phyloP scores from a whole-genome alignment of 768 basidiomycete species.

The Goffeauzyma gilvescens region DNA sequence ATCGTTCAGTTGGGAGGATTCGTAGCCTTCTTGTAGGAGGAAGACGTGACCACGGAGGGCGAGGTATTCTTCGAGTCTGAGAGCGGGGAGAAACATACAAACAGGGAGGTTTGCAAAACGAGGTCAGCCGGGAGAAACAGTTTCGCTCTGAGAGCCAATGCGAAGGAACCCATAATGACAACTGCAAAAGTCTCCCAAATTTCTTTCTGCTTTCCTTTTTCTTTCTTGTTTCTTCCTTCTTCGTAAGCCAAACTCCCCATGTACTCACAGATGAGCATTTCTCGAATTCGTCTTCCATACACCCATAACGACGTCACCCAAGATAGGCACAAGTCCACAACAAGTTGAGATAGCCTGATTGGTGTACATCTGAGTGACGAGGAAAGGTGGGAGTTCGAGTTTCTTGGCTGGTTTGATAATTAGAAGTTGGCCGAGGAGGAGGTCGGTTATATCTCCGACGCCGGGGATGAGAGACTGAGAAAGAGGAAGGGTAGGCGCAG shows the following conservation, averaged over 20 bases:
- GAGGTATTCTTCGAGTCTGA: constrained; percentile 57
- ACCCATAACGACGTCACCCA: constrained; percentile 59
- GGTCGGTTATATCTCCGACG: constrained; percentile 25
- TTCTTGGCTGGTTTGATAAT: constrained; percentile 56
- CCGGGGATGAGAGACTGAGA: constrained; percentile 19
- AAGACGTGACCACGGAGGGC: constrained; percentile 57
- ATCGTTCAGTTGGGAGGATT: background rate
- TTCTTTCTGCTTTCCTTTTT: background rate
- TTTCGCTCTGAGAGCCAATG: background rate
- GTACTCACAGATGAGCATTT: constrained; percentile 49
- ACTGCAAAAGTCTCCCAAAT: background rate
- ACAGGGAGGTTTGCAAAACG: background rate
- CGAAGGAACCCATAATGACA: background rate
- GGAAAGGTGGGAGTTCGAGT: constrained; percentile 52
- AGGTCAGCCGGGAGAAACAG: background rate
- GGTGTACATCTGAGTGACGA: constrained; percentile 51
- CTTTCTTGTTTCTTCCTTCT: background rate
- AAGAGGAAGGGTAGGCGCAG: background rate
- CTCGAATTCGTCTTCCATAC: constrained; percentile 72
- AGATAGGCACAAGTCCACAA: constrained; percentile 49
- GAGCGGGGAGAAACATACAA: background rate
- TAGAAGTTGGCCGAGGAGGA: constrained; percentile 43
- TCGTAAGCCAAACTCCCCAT: background rate
- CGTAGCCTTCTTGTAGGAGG: constrained; percentile 30
- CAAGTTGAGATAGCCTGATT: constrained; percentile 51